phyloP scores from a whole-genome alignment of 805 yeast genomes.

The Ogataea ganodermae region DNA sequence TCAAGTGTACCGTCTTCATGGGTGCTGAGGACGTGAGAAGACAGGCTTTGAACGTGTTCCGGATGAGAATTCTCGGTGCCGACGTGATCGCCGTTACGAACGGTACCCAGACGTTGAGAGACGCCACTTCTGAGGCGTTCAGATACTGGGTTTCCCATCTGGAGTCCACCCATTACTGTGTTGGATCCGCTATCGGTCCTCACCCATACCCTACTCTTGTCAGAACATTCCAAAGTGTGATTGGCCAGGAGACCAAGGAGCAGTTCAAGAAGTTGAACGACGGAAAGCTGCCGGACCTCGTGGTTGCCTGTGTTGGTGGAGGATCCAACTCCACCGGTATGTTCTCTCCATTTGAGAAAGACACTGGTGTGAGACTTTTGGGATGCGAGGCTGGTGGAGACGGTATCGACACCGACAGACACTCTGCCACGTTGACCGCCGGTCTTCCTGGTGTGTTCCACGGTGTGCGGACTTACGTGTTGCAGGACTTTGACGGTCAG shows the following conservation, averaged over 20 bases:
- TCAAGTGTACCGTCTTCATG: constrained; percentile 94
- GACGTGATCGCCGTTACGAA: constrained; percentile 89
- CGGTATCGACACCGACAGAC: constrained; percentile 85
- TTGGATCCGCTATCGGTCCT: constrained; percentile 99
- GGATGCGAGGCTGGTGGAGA: constrained; percentile 99
- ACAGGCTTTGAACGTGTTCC: constrained; percentile 96
- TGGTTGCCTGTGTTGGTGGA: constrained; percentile 99
- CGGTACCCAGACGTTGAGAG: constrained; percentile 95
- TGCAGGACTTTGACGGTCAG: constrained; percentile 93
- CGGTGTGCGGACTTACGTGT: constrained; percentile 92
- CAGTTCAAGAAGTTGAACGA: constrained; percentile 79
- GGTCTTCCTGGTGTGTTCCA: constrained; percentile 98
- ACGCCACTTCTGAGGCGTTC: constrained; percentile 97
- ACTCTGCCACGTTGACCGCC: constrained; percentile 92
- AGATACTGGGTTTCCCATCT: constrained; percentile 92
- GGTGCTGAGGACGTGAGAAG: constrained; percentile 99
- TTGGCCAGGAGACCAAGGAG: constrained; percentile 91
- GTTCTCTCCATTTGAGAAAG: constrained; percentile 91
- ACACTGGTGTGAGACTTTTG: constrained; percentile 69
- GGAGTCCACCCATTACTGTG: constrained; percentile 86
- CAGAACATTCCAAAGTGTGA: constrained; percentile 96
- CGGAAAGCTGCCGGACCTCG: constrained; percentile 86
- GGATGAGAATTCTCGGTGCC: constrained; percentile 97
- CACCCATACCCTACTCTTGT: constrained; percentile 98
- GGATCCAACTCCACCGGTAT: constrained; percentile 97